A percentile compares a stretch with the other conserved stretches of the same genome.
Evolutionary conservation across 2,329 filamentous ascomycete genomes (phyloP).

Genomic region (Thielaviopsis euricoi): DNA sequence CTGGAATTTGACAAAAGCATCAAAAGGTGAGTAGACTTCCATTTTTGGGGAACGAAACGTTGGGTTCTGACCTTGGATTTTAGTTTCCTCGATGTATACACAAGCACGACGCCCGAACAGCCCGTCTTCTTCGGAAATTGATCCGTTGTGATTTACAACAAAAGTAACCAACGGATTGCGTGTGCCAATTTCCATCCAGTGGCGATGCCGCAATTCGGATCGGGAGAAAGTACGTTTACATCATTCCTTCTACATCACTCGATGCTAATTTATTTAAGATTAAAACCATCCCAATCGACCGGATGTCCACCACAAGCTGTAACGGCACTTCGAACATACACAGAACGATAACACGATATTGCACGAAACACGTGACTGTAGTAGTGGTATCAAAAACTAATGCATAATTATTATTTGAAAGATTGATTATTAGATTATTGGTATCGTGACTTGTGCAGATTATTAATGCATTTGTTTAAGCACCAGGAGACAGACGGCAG

Average conservation of each 20-base stretch:
- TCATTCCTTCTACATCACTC: neutral
- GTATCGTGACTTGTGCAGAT: too few species aligned
- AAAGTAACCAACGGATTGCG: slow-evolving; percentile 23
- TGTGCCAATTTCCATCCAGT: slow-evolving; percentile 24
- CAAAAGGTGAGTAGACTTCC: slow-evolving; percentile 9
- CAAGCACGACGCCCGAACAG: slow-evolving; percentile 22
- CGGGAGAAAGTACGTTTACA: neutral
- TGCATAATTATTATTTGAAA: neutral
- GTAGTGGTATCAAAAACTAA: neutral
- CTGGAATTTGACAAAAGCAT: slow-evolving; percentile 20
- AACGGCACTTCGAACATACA: too few species aligned
- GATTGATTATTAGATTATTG: neutral
- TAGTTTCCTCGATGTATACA: slow-evolving; percentile 26
- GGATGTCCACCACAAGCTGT: too few species aligned
- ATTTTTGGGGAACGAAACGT: neutral
- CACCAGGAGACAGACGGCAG: slow-evolving; percentile 15
- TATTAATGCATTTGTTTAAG: neutral
- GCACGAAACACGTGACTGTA: too few species aligned
- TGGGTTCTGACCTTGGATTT: too few species aligned
- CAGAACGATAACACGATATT: too few species aligned
- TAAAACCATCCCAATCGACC: too few species aligned
- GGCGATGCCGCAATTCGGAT: neutral
- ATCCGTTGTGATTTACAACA: slow-evolving; percentile 27
- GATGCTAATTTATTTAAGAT: too few species aligned
- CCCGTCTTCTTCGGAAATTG: slow-evolving; percentile 30